phyloP scores from a whole-genome alignment of 495 filamentous ascomycete genomes.

The Friedmanniomyces simplex region DNA sequence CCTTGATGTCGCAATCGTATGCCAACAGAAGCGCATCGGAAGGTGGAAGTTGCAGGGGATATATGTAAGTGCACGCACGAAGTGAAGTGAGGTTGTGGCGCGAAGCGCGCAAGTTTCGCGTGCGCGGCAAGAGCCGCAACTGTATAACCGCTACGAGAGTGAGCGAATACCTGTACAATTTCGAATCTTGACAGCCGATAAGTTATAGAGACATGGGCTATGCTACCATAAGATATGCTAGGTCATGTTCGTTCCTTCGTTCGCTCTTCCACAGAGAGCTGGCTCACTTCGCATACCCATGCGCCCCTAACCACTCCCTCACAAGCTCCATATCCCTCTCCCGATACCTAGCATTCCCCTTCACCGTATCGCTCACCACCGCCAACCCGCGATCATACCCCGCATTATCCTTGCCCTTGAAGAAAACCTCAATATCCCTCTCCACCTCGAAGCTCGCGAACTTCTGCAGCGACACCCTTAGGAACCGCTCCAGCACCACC shows the following conservation, averaged over 20 bases:
- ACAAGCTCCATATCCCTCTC: slow-evolving; percentile 57
- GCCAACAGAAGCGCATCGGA: too few species aligned
- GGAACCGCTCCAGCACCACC: slow-evolving; percentile 77
- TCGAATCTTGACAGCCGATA: too few species aligned
- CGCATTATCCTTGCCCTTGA: slow-evolving; percentile 66
- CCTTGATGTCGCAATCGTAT: not conserved
- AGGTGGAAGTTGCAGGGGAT: too few species aligned
- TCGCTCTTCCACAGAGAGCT: not conserved
- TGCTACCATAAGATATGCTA: not conserved
- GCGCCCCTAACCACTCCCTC: slow-evolving; percentile 58
- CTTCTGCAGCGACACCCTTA: slow-evolving; percentile 63
- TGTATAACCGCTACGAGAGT: not conserved
- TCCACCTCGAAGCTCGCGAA: slow-evolving; percentile 61
- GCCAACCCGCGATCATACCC: slow-evolving; percentile 70
- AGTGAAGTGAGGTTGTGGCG: not conserved
- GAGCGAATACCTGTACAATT: too few species aligned
- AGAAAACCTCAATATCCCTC: slow-evolving; percentile 73
- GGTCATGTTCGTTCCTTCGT: not conserved
- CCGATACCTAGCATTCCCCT: slow-evolving; percentile 66
- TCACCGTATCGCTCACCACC: slow-evolving; percentile 70
- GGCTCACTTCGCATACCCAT: slow-evolving; percentile 42
- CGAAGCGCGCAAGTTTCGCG: not conserved
- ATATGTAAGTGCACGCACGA: too few species aligned
- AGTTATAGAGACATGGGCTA: not conserved
- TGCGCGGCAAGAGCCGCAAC: not conserved